Evolutionary conservation across 164 flowering plant genomes (phyloP).

Genomic region (Liriodendron chinense): DNA sequence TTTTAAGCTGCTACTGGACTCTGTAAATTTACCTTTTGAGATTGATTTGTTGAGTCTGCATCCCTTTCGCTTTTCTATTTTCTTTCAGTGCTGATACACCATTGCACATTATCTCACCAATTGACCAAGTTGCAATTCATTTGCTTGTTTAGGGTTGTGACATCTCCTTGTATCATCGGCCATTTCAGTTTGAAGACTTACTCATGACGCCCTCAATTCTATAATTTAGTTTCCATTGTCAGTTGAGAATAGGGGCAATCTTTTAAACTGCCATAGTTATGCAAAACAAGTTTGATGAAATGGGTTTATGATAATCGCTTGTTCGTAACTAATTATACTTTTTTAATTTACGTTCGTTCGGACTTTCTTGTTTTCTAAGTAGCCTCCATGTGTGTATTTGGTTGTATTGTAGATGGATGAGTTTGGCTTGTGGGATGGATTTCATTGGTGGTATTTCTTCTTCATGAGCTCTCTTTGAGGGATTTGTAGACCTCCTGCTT

Average conservation of each 20-base stretch:
- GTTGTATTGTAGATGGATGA: slow-evolving; percentile 7
- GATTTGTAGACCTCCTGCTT: neutral
- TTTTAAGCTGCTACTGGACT: too few relatives aligned
- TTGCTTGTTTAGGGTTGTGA: neutral
- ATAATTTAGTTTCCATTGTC: too few relatives aligned
- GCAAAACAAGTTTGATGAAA: neutral
- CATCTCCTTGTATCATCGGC: neutral
- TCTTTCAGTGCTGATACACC: neutral
- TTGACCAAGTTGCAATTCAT: neutral
- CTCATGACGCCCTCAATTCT: neutral
- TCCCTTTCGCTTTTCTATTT: neutral
- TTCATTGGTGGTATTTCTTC: neutral
- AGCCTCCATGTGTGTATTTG: neutral
- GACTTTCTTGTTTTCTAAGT: neutral
- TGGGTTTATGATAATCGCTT: neutral
- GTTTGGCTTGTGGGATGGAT: neutral
- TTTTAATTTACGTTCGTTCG: neutral
- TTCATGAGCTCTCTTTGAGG: neutral
- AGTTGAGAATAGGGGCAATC: neutral
- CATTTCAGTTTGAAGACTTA: neutral
- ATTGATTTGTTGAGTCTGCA: neutral
- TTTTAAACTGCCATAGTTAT: neutral
- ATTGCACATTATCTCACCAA: neutral
- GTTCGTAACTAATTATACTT: too few relatives aligned
- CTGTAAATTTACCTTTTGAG: neutral